These are phyloP conservation scores for Sporothrix protearum DNA, from an alignment of 2,329 filamentous ascomycete species.

Conservation along the genomic window DNA sequence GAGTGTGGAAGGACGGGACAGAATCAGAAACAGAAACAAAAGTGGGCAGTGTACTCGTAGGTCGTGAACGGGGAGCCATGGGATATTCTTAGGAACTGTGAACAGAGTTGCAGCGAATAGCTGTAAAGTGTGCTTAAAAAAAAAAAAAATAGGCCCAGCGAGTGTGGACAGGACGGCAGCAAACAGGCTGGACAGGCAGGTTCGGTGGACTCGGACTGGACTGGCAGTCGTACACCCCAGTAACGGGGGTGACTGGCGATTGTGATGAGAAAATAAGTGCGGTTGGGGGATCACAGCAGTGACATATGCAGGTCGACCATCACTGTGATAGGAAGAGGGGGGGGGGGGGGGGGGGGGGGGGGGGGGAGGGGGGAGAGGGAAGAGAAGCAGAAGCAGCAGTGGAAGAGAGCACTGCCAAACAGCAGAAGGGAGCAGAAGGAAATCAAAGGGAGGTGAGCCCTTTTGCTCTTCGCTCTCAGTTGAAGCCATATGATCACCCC, in stretches of 20 bases:
- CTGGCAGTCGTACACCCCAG: background rate
- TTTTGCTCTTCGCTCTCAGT: background rate
- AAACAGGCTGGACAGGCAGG: background rate
- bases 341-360: background rate
- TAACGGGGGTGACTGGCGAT: background rate
- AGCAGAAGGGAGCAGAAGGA: background rate
- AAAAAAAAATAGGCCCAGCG: background rate
- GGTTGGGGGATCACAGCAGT: conserved; percentile 27
- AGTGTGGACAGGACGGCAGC: background rate
- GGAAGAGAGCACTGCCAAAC: background rate
- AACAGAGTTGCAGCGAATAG: conserved; percentile 12
- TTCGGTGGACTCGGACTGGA: background rate
- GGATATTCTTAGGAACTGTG: conserved; percentile 8
- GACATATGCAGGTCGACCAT: conserved; percentile 29
- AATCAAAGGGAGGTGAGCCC: too few relatives aligned
- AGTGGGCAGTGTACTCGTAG: background rate
- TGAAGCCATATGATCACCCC: background rate
- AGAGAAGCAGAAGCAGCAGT: background rate
- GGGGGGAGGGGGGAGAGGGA: background rate
- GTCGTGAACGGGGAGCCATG: background rate
- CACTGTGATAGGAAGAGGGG: conserved; percentile 30
- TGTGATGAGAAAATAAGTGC: conserved; percentile 2
- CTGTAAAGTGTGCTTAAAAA: background rate
- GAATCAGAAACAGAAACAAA: conserved; percentile 1
- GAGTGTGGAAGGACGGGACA: background rate